Conservation (phyloP, 768 basidiomycete species). For the Multifurca ochricompacta region DNA sequence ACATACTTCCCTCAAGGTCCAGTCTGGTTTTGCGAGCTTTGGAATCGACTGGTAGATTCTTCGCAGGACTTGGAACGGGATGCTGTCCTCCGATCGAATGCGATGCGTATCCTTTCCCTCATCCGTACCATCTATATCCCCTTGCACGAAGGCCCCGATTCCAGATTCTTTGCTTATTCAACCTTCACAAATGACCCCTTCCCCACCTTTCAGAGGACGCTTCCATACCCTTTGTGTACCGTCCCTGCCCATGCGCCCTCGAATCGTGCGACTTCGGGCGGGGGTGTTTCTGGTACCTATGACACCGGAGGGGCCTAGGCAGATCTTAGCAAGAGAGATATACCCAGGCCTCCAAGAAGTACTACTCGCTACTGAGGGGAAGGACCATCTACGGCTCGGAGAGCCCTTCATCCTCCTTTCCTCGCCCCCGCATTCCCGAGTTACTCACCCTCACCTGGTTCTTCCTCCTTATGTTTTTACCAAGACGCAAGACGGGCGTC, state of each 20-base stretch:
- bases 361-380: too few species aligned
- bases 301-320: neutral
- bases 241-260: neutral
- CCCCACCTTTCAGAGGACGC: neutral
- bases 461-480: too few species aligned
- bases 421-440: too few species aligned
- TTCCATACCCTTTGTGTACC: neutral
- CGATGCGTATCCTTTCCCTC: constrained; percentile 1
- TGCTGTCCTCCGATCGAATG: neutral
- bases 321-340: neutral
- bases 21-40: neutral
- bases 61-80: neutral
- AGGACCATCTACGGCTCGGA: too few species aligned
- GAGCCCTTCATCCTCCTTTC: too few species aligned
- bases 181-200: neutral
- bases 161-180: neutral
- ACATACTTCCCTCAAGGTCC: neutral
- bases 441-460: too few species aligned
- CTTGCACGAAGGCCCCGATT: neutral
- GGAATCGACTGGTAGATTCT: neutral
- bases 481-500: too few species aligned
- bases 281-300: neutral
- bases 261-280: neutral
- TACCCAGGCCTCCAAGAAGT: too few species aligned
- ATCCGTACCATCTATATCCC: neutral